These are phyloP conservation scores for Drechslerella coelobrocha DNA, from an alignment of 2,329 filamentous ascomycete species.

Conservation along the genomic window DNA sequence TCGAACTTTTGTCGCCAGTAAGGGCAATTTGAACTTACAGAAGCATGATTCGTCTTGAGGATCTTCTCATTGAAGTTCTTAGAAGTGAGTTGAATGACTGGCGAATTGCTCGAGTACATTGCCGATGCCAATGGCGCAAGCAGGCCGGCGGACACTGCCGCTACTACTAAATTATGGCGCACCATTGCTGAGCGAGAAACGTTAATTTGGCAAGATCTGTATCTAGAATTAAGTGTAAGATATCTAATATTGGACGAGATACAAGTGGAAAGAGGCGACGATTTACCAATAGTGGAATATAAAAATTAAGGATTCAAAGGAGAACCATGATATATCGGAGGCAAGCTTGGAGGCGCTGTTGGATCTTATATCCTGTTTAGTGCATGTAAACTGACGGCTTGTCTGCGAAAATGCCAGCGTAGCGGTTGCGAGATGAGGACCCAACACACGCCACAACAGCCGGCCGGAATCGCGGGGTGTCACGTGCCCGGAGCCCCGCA, in stretches of 20 bases:
- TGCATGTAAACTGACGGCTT: slow-evolving; percentile 17
- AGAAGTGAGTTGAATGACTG: slow-evolving; percentile 80
- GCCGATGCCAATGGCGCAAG: slow-evolving; percentile 71
- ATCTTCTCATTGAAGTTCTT: slow-evolving; percentile 84
- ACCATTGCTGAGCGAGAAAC: slow-evolving; percentile 66
- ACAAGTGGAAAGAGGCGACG: background rate
- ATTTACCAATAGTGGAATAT: background rate
- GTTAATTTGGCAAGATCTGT: background rate
- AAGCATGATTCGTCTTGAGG: slow-evolving; percentile 86
- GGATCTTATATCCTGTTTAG: slow-evolving; percentile 38
- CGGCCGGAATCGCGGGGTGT: slow-evolving; percentile 29
- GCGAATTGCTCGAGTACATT: slow-evolving; percentile 84
- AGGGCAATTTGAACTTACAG: slow-evolving; percentile 66
- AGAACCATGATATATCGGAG: slow-evolving; percentile 10
- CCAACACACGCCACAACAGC: slow-evolving; percentile 34
- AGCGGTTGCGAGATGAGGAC: slow-evolving; percentile 46
- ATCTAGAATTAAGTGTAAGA: background rate
- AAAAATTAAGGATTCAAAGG: slow-evolving; percentile 10
- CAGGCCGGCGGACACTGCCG: slow-evolving; percentile 67
- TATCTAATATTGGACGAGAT: slow-evolving; percentile 3
- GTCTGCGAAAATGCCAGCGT: slow-evolving; percentile 49
- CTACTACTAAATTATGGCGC: slow-evolving; percentile 58
- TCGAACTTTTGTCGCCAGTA: background rate
- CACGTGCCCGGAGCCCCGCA: slow-evolving; percentile 26
- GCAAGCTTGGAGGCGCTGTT: slow-evolving; percentile 13